Conservation (phyloP, 2,329 filamentous ascomycete genomes). For the Ramularia collo-cygni region DNA sequence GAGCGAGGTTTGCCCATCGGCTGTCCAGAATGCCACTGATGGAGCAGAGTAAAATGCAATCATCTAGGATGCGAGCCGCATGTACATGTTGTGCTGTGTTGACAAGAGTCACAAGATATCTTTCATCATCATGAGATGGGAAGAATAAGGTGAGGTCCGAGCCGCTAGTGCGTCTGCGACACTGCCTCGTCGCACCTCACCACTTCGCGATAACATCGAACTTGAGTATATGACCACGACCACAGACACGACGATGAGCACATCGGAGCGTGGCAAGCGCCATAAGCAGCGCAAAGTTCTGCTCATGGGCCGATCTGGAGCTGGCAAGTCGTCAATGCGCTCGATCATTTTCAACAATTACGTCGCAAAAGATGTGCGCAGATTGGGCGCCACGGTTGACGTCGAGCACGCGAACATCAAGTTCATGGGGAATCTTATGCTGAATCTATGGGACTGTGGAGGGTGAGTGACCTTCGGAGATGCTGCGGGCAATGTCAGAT, state of each 20-base stretch:
- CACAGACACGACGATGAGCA: conserved; percentile 23
- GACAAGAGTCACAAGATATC: no score
- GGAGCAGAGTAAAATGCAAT: no score
- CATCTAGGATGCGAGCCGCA: no score
- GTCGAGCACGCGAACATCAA: conserved; percentile 98
- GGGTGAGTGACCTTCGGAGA: conserved; percentile 47
- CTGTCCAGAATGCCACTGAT: no score
- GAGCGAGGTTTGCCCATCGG: no score
- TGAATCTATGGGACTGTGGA: conserved; percentile 98
- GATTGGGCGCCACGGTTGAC: conserved; percentile 92
- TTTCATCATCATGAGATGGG: no score
- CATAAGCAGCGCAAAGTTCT: conserved; percentile 50
- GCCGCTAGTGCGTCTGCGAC: no score
- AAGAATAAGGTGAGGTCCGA: no score
- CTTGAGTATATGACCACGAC: no score
- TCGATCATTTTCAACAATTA: conserved; percentile 99
- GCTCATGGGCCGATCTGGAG: conserved; percentile 82
- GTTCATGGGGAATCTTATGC: conserved; percentile 93
- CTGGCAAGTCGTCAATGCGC: conserved; percentile 96
- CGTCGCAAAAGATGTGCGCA: conserved; percentile 87
- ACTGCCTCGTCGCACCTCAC: no score
- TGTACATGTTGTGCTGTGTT: no score
- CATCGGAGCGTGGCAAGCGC: conserved; percentile 35
- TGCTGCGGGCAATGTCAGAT: not conserved
- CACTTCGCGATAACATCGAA: no score